Evolutionary conservation across 2,329 filamentous ascomycete genomes (phyloP).

Genomic region (Hirsutella rhossiliensis): DNA sequence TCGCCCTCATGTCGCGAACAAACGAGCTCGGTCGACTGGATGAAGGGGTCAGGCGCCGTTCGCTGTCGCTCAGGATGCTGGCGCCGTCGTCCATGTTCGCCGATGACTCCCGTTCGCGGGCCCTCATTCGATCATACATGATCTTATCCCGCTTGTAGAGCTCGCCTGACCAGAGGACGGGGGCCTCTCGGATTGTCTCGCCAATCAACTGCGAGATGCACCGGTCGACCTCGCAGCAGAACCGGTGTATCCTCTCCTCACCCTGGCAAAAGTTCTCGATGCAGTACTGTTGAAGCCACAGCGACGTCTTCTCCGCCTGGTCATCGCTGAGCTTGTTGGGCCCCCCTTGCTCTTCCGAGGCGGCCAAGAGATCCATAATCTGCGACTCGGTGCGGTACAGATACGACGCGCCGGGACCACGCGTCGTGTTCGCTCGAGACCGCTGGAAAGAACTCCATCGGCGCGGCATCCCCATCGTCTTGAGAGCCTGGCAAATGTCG

Average conservation of each 20-base stretch:
- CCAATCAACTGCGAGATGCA: conserved; percentile 79
- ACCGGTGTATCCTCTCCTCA: conserved; percentile 88
- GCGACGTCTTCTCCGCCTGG: conserved; percentile 72
- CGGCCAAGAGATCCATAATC: conserved; percentile 77
- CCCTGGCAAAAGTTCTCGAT: conserved; percentile 92
- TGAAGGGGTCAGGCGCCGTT: conserved; percentile 31
- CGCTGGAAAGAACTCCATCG: conserved; percentile 40
- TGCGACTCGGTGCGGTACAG: conserved; percentile 74
- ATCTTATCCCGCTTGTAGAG: conserved; percentile 70
- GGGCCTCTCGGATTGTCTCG: conserved; percentile 71
- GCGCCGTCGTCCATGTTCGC: conserved; percentile 36
- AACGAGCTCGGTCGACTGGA: conserved; percentile 37
- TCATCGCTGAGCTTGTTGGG: conserved; percentile 95
- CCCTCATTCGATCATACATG: conserved; percentile 35
- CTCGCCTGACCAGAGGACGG: conserved; percentile 86
- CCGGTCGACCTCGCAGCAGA: conserved; percentile 79
- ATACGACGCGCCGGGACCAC: conserved; percentile 44
- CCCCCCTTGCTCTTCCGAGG: conserved; percentile 70
- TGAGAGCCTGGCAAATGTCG: conserved; percentile 76
- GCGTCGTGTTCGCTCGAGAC: conserved; percentile 32
- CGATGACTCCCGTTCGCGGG: conserved; percentile 32
- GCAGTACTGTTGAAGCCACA: conserved; percentile 70
- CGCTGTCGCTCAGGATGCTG: conserved; percentile 43
- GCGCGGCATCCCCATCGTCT: conserved; percentile 70
- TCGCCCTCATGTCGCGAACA: conserved; percentile 47